Conservation (phyloP, 768 basidiomycete genomes). For the Russula virescens region DNA sequence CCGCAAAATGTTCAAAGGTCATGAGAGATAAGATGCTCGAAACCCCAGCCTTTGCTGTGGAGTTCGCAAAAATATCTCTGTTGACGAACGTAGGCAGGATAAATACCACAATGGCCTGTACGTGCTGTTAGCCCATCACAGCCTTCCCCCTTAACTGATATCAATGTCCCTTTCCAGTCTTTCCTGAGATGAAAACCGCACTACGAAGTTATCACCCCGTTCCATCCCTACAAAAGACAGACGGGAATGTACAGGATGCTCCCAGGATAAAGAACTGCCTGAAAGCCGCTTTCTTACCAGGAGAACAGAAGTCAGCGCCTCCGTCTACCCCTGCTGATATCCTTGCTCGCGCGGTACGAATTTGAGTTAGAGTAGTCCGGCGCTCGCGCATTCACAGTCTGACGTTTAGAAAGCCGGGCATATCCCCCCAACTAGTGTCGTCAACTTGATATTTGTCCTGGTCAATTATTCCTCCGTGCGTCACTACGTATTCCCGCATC, state of each 20-base stretch:
- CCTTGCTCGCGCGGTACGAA: constrained; percentile 55
- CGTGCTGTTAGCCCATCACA: constrained; percentile 29
- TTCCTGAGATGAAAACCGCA: constrained; percentile 91
- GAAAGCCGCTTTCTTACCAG: constrained; percentile 70
- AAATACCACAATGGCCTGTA: constrained; percentile 89
- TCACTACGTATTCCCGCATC: constrained; percentile 17
- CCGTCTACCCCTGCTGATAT: constrained; percentile 76
- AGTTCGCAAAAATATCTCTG: constrained; percentile 77
- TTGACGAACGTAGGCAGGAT: constrained; percentile 87
- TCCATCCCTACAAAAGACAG: constrained; percentile 84
- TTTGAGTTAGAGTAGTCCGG: constrained; percentile 13
- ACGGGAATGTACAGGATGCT: constrained; percentile 84
- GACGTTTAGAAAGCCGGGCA: constrained; percentile 46
- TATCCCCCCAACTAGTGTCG: constrained; percentile 77
- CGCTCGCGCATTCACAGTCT: constrained; percentile 13
- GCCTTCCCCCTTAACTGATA: constrained; percentile 14
- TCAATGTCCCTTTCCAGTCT: constrained; percentile 46
- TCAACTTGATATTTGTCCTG: constrained; percentile 81
- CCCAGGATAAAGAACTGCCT: constrained; percentile 89
- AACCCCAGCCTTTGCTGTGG: constrained; percentile 68
- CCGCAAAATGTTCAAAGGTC: constrained; percentile 80
- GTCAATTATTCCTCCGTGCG: constrained; percentile 71
- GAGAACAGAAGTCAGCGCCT: constrained; percentile 57
- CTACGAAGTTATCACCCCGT: constrained; percentile 86
- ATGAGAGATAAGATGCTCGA: constrained; percentile 85